Percentiles rank a stretch among this genome's conserved stretches.
phyloP scores from a whole-genome alignment of 352 stramenopile genomes.

The Phytophthora europaea region DNA sequence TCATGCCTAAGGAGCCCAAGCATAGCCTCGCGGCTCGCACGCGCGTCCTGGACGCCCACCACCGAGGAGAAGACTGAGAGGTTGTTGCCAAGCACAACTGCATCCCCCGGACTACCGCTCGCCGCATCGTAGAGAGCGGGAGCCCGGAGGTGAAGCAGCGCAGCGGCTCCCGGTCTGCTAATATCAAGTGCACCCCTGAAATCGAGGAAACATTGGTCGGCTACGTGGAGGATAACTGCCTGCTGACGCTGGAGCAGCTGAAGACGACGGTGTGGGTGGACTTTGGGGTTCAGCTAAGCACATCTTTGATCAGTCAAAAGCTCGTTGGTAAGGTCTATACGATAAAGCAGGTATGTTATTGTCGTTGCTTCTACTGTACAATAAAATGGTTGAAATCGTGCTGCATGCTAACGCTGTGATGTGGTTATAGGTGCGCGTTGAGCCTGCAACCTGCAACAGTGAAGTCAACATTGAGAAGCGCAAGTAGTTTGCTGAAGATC shows the following conservation, averaged over 20 bases:
- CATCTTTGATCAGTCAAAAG: not conserved
- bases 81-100: not conserved
- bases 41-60: not conserved
- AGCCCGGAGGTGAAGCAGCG: too few relatives aligned
- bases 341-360: not conserved
- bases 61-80: conserved; percentile 4
- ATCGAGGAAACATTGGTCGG: too few relatives aligned
- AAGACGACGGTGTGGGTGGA: not conserved
- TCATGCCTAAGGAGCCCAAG: not conserved
- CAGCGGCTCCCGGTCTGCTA: too few relatives aligned
- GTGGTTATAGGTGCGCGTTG: not conserved
- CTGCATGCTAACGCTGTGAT: not conserved
- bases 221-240: too few relatives aligned
- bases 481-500: not conserved
- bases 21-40: not conserved
- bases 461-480: not conserved
- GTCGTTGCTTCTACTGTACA: too few relatives aligned
- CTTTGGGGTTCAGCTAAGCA: not conserved
- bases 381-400: too few relatives aligned
- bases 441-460: not conserved
- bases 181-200: too few relatives aligned
- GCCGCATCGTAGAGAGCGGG: not conserved
- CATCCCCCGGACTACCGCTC: not conserved
- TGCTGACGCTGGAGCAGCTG: not conserved
- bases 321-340: too few relatives aligned